Conservation (phyloP, 192 early-diverging fungal genomes). For the Pecoramyces ruminantium region DNA sequence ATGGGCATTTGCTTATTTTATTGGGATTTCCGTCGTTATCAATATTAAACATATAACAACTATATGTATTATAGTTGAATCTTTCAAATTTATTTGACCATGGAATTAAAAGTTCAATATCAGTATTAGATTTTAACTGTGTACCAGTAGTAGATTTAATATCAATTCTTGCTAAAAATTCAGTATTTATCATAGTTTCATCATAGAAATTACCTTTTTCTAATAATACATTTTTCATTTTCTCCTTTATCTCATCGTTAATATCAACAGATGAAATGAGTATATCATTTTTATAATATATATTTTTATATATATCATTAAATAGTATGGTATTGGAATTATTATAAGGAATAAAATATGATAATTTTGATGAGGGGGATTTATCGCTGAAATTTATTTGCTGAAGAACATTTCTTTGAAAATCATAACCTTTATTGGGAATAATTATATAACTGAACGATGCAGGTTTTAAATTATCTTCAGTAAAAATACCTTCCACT, state of each 20-base stretch:
- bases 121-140: neutral
- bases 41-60: neutral
- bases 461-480: neutral
- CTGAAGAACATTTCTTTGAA: neutral
- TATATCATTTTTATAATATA: neutral
- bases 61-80: neutral
- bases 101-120: neutral
- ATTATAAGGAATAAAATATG: neutral
- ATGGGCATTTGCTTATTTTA: neutral
- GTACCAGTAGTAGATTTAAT: neutral
- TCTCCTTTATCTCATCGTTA: neutral
- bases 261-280: neutral
- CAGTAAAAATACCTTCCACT: neutral
- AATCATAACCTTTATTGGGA: neutral
- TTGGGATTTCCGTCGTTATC: neutral
- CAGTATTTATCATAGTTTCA: neutral
- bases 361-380: neutral
- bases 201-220: neutral
- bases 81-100: neutral
- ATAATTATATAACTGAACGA: neutral
- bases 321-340: neutral
- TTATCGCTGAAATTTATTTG: neutral
- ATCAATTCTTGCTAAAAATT: neutral
- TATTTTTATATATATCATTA: neutral
- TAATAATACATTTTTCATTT: neutral